Evolutionary conservation across 768 basidiomycete species (phyloP).

Genomic region (Lactifluus echinatus): DNA sequence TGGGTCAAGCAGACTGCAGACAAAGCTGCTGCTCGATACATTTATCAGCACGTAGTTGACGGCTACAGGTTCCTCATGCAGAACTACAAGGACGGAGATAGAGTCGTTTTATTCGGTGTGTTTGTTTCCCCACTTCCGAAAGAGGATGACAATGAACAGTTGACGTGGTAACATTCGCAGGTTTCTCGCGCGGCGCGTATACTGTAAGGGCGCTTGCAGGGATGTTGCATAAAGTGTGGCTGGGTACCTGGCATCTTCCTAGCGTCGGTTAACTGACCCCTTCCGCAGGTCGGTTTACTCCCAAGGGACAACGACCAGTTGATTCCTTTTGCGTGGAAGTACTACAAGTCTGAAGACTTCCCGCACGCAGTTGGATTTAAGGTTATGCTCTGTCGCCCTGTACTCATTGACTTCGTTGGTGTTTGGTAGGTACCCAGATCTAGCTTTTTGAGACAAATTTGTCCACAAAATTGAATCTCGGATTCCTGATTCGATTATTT

Average conservation of each 20-base stretch:
- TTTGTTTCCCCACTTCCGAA: too few relatives aligned
- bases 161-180: constrained; percentile 31
- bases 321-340: constrained; percentile 63
- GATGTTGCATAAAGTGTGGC: constrained; percentile 47
- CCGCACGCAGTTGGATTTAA: constrained; percentile 61
- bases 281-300: constrained; percentile 41
- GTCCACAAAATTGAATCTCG: too few relatives aligned
- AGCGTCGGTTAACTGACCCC: too few relatives aligned
- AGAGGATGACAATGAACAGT: too few relatives aligned
- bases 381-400: constrained; percentile 52
- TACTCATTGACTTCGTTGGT: constrained; percentile 73
- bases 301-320: constrained; percentile 60
- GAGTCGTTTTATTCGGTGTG: constrained; percentile 63
- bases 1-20: constrained; percentile 57
- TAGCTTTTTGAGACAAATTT: too few relatives aligned
- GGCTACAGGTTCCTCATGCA: constrained; percentile 77
- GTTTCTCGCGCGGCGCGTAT: constrained; percentile 69
- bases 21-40: constrained; percentile 66
- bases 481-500: too few relatives aligned
- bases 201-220: constrained; percentile 68
- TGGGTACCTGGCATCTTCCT: too few relatives aligned
- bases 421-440: too few relatives aligned
- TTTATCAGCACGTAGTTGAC: constrained; percentile 60
- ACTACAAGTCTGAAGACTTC: constrained; percentile 48
- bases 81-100: constrained; percentile 65